Evolutionary conservation across 306 rosid genomes (phyloP).

Genomic region (Quercus berberidifolia): DNA sequence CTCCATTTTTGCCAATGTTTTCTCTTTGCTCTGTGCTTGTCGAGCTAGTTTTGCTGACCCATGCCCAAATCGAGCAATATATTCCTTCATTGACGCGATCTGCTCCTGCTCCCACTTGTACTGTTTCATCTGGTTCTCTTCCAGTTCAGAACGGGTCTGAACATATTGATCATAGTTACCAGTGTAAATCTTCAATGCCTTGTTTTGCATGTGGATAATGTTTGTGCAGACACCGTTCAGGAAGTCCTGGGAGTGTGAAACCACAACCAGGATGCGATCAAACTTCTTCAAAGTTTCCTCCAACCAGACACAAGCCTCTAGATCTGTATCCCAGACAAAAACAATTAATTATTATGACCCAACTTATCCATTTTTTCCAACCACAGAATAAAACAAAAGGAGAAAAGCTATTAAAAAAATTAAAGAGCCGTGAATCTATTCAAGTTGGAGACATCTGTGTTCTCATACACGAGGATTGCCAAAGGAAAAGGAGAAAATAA

Average conservation of each 20-base stretch:
- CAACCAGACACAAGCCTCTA: conserved; percentile 99
- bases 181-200: conserved; percentile 65
- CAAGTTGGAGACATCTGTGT: neutral
- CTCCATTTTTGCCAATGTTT: conserved; percentile 97
- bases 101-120: conserved; percentile 99
- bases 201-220: conserved; percentile 97
- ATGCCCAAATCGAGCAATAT: conserved; percentile 97
- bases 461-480: neutral
- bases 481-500: neutral
- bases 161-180: conserved; percentile 96
- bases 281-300: conserved; percentile 90
- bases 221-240: conserved; percentile 99
- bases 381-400: neutral
- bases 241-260: conserved; percentile 98
- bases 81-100: conserved; percentile 89
- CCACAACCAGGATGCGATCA: conserved; percentile 90
- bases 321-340: conserved; percentile 48
- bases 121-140: conserved; percentile 99
- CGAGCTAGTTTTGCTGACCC: conserved; percentile 99
- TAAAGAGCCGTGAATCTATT: neutral
- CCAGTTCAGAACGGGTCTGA: conserved; percentile 89
- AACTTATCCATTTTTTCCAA: neutral
- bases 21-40: conserved; percentile 98
- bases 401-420: neutral
- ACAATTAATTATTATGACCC: neutral